Evolutionary conservation across 1,284 basidiomycete species (phyloP), one percentile per base, ranked within the genome.

Genomic region (Irpex lacteus): DNA sequence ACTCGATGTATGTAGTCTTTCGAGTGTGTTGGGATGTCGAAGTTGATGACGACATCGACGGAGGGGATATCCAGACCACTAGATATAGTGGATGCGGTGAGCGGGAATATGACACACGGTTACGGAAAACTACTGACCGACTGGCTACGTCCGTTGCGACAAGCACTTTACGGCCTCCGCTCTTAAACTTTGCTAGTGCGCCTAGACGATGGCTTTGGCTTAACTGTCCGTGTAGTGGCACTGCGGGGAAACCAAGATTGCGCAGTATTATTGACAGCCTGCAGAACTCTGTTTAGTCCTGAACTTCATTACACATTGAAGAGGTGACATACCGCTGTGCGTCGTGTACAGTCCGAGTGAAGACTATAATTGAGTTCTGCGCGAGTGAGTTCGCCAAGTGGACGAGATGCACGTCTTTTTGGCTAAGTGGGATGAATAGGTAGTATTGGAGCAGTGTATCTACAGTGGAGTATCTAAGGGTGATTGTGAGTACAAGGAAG

Each of bases 1-100:
- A 99, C 98, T 63, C 98, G 89, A 76, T 99, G 98, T 63, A 99
- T 98, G 76, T 99, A 99, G 77, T 99, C 98, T 81, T 99, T 99
- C 34, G 96, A 98, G 76, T 99, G 95, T 5, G 95, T 95, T 0
- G 98, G 98, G 67, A 98, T 93, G 76, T 99, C 97, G 76, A 95
- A 99, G 78, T 99, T 99, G 78, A 99, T 94, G 60, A 99, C 97
- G 49, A 96, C 81, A 74, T 99, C 98, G 32, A 99, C 98, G 15
- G 92, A 88, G 4, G 97, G 96, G 65, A 99, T 98, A 78, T 99
- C 98, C 37, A 99, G 82, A 74, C 98, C 98, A 71, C 94, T 92
- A 67, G 54, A 34, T 4, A 56, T 3, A 34, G 54, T 55, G 38
- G 61, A 18, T 44, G 49, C 64, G 50, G 19, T 52, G 54, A 21